Conservation (phyloP, 2,329 filamentous ascomycete genomes). For the Fusarium heterosporum region DNA sequence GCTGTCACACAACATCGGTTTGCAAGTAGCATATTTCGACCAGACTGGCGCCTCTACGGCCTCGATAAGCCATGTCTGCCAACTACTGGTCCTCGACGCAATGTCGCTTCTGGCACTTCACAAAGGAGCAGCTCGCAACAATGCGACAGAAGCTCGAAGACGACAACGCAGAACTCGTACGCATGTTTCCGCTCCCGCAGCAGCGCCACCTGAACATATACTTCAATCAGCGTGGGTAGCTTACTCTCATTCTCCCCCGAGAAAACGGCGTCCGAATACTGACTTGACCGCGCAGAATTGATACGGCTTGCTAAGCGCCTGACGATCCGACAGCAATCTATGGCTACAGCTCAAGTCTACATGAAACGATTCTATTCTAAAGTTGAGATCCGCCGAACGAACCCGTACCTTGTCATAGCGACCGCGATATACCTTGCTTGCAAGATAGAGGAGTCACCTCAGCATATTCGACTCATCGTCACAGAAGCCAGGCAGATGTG, state of each 20-base stretch:
- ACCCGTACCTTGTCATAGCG: slow-evolving; percentile 92
- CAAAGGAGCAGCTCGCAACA: slow-evolving; percentile 80
- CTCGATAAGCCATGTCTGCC: slow-evolving; percentile 75
- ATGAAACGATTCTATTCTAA: slow-evolving; percentile 93
- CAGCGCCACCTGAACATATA: slow-evolving; percentile 87
- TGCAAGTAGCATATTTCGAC: not conserved
- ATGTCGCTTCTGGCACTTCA: slow-evolving; percentile 89
- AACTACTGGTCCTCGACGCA: slow-evolving; percentile 98
- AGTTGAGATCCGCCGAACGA: slow-evolving; percentile 91
- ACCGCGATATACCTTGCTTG: slow-evolving; percentile 95
- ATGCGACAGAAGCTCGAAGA: slow-evolving; percentile 82
- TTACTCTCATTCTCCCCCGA: not conserved
- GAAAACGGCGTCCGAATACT: slow-evolving; percentile 1
- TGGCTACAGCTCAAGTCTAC: slow-evolving; percentile 95
- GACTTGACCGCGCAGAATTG: slow-evolving; percentile 67
- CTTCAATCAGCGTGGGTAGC: slow-evolving; percentile 83
- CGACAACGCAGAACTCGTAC: slow-evolving; percentile 77
- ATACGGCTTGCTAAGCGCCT: slow-evolving; percentile 86
- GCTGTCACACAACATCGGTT: slow-evolving; percentile 1
- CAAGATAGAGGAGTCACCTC: slow-evolving; percentile 97
- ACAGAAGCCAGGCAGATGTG: slow-evolving; percentile 87
- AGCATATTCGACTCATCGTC: slow-evolving; percentile 92
- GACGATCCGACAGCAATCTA: slow-evolving; percentile 86
- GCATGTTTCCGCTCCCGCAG: slow-evolving; percentile 85
- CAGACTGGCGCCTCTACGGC: slow-evolving; percentile 18